Evolutionary conservation across 768 basidiomycete genomes (phyloP).

Genomic region (Tylopilus intermedius): DNA sequence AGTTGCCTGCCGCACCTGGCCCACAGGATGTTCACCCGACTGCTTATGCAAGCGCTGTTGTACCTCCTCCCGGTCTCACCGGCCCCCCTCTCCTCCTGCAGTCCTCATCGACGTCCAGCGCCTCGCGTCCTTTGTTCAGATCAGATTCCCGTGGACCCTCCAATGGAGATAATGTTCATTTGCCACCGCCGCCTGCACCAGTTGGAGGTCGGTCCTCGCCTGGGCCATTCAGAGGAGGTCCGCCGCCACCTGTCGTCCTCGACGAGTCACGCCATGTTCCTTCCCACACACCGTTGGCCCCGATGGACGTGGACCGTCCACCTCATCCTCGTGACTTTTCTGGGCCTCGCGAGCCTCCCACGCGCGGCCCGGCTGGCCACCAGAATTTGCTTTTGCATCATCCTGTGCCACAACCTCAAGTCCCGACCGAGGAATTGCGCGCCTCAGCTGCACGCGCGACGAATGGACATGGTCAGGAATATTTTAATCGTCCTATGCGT

Average conservation of each 20-base stretch:
- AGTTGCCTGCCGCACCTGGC: constrained; percentile 81
- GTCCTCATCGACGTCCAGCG: constrained; percentile 28
- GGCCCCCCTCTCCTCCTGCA: constrained; percentile 67
- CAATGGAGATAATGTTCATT: constrained; percentile 34
- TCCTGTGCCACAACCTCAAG: constrained; percentile 57
- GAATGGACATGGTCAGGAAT: constrained; percentile 48
- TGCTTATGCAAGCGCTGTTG: constrained; percentile 77
- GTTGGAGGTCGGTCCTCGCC: constrained; percentile 50
- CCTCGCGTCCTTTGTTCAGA: constrained; percentile 48
- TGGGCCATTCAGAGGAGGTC: constrained; percentile 76
- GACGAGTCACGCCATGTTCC: constrained; percentile 69
- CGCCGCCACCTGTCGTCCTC: constrained; percentile 75
- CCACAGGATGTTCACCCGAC: constrained; percentile 97
- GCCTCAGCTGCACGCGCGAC: constrained; percentile 35
- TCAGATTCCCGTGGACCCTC: constrained; percentile 62
- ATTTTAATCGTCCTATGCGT: constrained; percentile 49
- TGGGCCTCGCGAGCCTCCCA: constrained; percentile 38
- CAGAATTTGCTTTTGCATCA: constrained; percentile 62
- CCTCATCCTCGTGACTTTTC: constrained; percentile 54
- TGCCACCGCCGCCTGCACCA: constrained; percentile 58
- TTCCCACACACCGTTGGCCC: constrained; percentile 68
- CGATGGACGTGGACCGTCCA: constrained; percentile 68
- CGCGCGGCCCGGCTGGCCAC: constrained; percentile 53
- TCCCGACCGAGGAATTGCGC: constrained; percentile 48
- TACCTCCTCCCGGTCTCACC: constrained; percentile 62